These are phyloP conservation scores for Bondarzewia mesenterica DNA, from an alignment of 1,284 basidiomycete genomes.

Conservation along the genomic window DNA sequence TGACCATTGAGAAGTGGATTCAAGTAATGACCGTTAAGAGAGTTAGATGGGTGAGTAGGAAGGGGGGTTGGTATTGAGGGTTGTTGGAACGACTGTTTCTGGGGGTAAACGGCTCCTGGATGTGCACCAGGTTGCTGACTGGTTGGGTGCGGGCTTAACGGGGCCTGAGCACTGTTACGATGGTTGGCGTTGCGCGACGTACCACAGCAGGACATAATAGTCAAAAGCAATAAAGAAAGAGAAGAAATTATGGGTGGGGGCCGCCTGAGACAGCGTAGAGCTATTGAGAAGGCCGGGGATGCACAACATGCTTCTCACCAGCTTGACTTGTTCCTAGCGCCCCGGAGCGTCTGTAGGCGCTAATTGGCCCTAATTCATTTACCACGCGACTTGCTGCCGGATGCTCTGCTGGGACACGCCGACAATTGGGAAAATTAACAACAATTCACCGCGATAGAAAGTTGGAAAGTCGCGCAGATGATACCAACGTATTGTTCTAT, in stretches of 20 bases:
- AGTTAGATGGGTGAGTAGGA: slow-evolving; percentile 17
- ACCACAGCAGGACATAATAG: slow-evolving; percentile 54
- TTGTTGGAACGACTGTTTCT: slow-evolving; percentile 27
- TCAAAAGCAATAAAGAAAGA: neutral
- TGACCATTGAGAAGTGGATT: neutral
- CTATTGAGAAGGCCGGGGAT: no score
- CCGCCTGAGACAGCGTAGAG: neutral
- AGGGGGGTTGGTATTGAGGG: slow-evolving; percentile 36
- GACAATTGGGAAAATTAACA: no score
- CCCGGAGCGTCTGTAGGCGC: no score
- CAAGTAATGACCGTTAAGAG: slow-evolving; percentile 13
- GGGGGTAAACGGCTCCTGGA: slow-evolving; percentile 17
- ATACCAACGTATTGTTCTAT: no score
- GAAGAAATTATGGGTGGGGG: neutral
- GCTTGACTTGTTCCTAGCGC: no score
- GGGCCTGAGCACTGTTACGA: slow-evolving; percentile 14
- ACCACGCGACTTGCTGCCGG: no score
- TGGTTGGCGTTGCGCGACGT: slow-evolving; percentile 24
- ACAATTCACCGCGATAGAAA: no score
- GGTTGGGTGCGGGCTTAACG: slow-evolving; percentile 20
- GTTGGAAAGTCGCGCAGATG: no score
- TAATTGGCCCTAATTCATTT: no score
- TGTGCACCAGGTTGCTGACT: slow-evolving; percentile 42
- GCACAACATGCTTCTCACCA: no score
- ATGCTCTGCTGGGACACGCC: no score